Conservation (phyloP, 2,329 filamentous ascomycete species). For the Aspergillus candidus region DNA sequence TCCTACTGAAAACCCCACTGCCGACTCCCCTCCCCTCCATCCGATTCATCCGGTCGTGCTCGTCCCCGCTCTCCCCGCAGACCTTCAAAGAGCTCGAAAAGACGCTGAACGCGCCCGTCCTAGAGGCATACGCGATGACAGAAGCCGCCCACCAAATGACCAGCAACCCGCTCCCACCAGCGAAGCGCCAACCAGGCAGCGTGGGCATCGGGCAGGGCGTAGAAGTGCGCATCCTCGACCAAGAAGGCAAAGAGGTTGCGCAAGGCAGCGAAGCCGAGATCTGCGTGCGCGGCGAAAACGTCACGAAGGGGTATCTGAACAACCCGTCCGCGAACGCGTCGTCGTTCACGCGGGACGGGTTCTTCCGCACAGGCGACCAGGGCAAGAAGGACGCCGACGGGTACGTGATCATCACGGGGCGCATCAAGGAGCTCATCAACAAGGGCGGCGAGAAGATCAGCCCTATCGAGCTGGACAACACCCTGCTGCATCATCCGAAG, state of each 20-base stretch:
- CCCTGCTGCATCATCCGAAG: slow-evolving; percentile 65
- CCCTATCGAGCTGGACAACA: slow-evolving; percentile 81
- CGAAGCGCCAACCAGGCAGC: slow-evolving; percentile 70
- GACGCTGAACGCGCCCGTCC: slow-evolving; percentile 69
- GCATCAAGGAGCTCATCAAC: slow-evolving; percentile 88
- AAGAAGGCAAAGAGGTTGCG: slow-evolving; percentile 60
- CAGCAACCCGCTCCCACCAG: slow-evolving; percentile 60
- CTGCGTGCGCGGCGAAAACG: slow-evolving; percentile 74
- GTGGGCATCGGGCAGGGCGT: slow-evolving; percentile 81
- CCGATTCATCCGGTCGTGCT: slow-evolving; percentile 83
- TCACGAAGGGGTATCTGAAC: slow-evolving; percentile 80
- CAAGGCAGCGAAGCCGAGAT: slow-evolving; percentile 73
- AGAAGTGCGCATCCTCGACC: slow-evolving; percentile 70
- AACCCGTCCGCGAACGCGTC: slow-evolving; percentile 69
- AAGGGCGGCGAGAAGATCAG: slow-evolving; percentile 87
- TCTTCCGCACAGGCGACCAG: slow-evolving; percentile 84
- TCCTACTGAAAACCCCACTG: slow-evolving; percentile 67
- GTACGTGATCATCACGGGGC: slow-evolving; percentile 80
- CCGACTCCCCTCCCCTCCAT: slow-evolving; percentile 66
- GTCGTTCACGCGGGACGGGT: slow-evolving; percentile 67
- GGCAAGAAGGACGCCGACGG: slow-evolving; percentile 73
- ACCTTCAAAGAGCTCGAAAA: slow-evolving; percentile 73
- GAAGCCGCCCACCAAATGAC: slow-evolving; percentile 60
- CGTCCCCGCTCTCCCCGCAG: slow-evolving; percentile 74
- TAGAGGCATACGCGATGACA: slow-evolving; percentile 91